phyloP scores from a whole-genome alignment of 202 grass and related monocot species.

The Cymbopogon flexuosus region DNA sequence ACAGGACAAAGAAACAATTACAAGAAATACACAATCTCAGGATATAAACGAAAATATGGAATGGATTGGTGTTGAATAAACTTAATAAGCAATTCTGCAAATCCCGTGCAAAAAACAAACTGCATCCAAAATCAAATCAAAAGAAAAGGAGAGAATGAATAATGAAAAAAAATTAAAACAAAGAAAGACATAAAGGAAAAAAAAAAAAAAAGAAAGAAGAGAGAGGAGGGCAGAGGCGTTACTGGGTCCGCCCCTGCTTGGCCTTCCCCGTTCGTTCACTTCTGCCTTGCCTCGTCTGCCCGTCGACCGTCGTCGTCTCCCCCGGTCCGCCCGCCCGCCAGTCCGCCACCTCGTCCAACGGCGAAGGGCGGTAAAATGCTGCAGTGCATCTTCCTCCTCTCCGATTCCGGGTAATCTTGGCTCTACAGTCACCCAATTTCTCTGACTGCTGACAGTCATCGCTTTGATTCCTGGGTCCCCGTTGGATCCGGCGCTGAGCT shows the following conservation, averaged over 20 bases:
- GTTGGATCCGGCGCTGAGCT: conserved; percentile 18
- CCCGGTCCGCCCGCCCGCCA: not conserved
- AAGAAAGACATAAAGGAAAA: too few species aligned
- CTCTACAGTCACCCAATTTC: not conserved
- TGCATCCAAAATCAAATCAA: too few species aligned
- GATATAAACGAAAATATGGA: too few species aligned
- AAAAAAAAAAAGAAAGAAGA: not conserved
- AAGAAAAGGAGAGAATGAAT: too few species aligned
- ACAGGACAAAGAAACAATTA: not conserved
- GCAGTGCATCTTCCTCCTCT: conserved; percentile 86
- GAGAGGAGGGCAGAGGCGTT: not conserved
- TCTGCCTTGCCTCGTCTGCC: not conserved
- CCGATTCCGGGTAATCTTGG: conserved; percentile 73
- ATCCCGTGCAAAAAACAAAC: too few species aligned
- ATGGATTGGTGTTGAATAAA: too few species aligned
- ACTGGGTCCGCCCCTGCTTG: not conserved
- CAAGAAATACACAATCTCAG: too few species aligned
- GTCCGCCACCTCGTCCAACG: not conserved
- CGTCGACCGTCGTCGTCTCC: not conserved
- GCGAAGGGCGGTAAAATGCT: conserved; percentile 41
- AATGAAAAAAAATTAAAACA: too few species aligned
- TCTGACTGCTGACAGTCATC: not conserved
- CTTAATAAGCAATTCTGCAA: too few species aligned
- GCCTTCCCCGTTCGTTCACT: not conserved
- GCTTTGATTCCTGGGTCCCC: not conserved